A percentile compares a stretch with the other conserved stretches of the same genome.
Conservation (phyloP, 2,329 filamentous ascomycete genomes). For the Paracamarosporium sp. region DNA sequence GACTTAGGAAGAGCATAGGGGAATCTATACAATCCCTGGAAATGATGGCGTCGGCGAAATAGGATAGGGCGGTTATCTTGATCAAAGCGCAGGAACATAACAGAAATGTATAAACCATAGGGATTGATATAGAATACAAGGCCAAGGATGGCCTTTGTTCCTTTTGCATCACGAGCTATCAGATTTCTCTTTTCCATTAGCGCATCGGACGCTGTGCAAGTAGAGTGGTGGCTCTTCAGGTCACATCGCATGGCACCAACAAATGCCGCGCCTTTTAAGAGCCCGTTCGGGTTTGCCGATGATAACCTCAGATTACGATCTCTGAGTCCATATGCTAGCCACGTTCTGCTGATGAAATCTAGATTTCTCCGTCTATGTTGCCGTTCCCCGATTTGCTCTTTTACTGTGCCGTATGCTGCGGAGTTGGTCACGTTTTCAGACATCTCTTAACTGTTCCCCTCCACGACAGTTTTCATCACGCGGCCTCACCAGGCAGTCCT, state of each 20-base stretch:
- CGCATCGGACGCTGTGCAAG: neutral
- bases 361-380: too few species aligned
- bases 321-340: neutral
- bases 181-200: neutral
- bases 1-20: neutral
- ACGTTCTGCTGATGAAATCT: neutral
- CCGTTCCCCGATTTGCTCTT: too few species aligned
- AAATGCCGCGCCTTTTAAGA: neutral
- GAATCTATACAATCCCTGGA: neutral
- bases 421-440: too few species aligned
- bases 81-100: neutral
- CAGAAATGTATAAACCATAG: constrained; percentile 1
- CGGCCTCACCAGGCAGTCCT: too few species aligned
- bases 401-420: too few species aligned
- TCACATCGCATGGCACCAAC: neutral
- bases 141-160: neutral
- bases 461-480: too few species aligned
- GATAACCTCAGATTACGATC: neutral
- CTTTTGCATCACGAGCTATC: neutral
- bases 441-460: too few species aligned
- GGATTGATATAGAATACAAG: neutral
- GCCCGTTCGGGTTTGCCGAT: neutral
- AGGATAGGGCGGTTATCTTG: neutral
- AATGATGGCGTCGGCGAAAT: neutral
- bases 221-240: neutral